Base-by-base conservation (phyloP, 1,139 yeast species). In the Meyerozyma guilliermondii region DNA sequence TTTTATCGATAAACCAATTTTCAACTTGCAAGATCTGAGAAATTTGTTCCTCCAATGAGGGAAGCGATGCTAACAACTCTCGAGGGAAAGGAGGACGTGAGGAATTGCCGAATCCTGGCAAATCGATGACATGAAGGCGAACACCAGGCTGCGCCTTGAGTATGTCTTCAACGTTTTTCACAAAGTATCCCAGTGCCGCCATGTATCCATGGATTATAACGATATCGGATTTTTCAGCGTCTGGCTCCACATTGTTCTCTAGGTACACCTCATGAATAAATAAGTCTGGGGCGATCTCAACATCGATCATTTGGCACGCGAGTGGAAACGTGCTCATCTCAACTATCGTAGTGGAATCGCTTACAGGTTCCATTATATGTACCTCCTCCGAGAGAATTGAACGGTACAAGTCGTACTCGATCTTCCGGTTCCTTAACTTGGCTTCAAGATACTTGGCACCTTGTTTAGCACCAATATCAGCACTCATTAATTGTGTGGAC, bases 41-140 rank as follows among this genome's bases (percentile, higher is more conserved):
- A 38, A 68, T 65, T 39, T 63, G 56, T 18, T 58, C 63, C 7
- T 45, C 50, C 9, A 44, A 47, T 8, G 53, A 46, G 1, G 44
- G 42, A 16, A 54, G 71, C 46, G 53, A 60, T 41, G 44, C 41
- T 8, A 70, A 46, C n/a, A 66, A 54, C 39, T 53, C 53, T 8
- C 48, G 38, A 2, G 76, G 75, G 42, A 71, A 71, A 39, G 53
- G 52, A 1, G 75, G 73, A 38, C 76, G 55, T 13, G 72, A 64
- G 14, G 74, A 68, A 45, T 71, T 71, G 5, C 77, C 77, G 51
- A 71, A 71, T 7, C 77, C 77, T 3, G 75, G 73, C 47, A 70
- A 49, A 46, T 71, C 77, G 37, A 71, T 59, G 11, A 65, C 53
- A 46, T 67, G 74, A 13, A 68, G 47, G 17, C 61, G 52, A 7